Evolutionary conservation across 106 monocot species (phyloP).

Genomic region (Posidonia australis): DNA sequence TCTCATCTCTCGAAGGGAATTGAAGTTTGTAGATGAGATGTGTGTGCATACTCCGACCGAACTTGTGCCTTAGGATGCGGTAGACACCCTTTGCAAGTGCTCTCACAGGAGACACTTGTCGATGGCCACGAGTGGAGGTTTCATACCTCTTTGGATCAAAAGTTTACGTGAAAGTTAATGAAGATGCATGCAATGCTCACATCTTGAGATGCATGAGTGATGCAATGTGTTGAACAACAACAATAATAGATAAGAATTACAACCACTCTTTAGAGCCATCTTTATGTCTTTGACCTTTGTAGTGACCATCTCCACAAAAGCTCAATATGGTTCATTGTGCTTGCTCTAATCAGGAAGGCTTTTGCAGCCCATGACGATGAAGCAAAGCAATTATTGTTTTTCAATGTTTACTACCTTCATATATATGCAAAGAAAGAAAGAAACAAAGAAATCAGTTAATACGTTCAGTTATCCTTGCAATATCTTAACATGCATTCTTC

Average conservation of each 20-base stretch:
- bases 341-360: slow-evolving; percentile 56
- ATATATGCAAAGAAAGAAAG: background rate
- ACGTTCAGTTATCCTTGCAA: too few relatives aligned
- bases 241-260: too few relatives aligned
- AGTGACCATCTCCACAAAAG: slow-evolving; percentile 62
- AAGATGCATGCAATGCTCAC: too few relatives aligned
- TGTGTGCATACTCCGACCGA: slow-evolving; percentile 28
- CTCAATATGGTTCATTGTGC: slow-evolving; percentile 49
- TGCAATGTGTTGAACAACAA: too few relatives aligned
- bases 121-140: slow-evolving; percentile 52
- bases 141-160: slow-evolving; percentile 68
- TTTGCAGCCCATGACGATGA: slow-evolving; percentile 76
- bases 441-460: background rate
- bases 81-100: slow-evolving; percentile 70
- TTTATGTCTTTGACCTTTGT: slow-evolving; percentile 54
- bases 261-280: slow-evolving; percentile 50
- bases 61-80: slow-evolving; percentile 50
- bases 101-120: slow-evolving; percentile 33
- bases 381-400: slow-evolving; percentile 42
- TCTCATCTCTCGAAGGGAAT: slow-evolving; percentile 13
- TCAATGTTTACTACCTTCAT: slow-evolving; percentile 46
- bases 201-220: too few relatives aligned
- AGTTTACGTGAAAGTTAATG: too few relatives aligned
- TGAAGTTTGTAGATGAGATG: slow-evolving; percentile 81
- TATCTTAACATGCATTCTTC: background rate